These are phyloP conservation scores for Toxoplasma gondii DNA, from an alignment of 169 alveolate species.

Conservation along the genomic window DNA sequence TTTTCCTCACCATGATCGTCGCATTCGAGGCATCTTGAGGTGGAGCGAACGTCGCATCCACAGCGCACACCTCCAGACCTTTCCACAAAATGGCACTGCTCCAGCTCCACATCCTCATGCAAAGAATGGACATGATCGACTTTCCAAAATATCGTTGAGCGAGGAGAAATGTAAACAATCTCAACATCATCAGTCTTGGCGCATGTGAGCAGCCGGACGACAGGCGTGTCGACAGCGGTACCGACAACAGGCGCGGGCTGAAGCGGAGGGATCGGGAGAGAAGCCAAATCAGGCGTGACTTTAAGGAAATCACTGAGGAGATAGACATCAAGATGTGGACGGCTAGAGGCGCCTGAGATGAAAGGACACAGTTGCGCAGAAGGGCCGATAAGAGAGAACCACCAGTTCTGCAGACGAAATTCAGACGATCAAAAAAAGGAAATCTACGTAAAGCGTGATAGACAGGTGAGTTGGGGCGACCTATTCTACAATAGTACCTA, in stretches of 20 bases:
- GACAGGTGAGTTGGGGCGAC: no score
- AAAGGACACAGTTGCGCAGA: neutral
- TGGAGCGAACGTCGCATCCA: no score
- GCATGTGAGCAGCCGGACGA: constrained; percentile 49
- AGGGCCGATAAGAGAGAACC: neutral
- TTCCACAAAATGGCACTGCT: neutral
- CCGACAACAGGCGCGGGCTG: constrained; percentile 49
- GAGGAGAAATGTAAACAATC: constrained; percentile 51
- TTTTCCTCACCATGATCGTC: no score
- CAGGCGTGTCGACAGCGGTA: constrained; percentile 45
- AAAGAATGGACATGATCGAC: neutral
- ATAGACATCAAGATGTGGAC: constrained; percentile 15
- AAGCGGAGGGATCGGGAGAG: neutral
- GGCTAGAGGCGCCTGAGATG: constrained; percentile 23
- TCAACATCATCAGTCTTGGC: constrained; percentile 41
- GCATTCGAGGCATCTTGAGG: no score
- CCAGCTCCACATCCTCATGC: neutral
- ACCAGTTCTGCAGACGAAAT: no score
- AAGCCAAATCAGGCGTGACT: neutral
- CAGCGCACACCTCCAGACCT: neutral
- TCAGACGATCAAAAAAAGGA: no score
- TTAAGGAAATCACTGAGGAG: constrained; percentile 2
- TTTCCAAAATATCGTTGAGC: constrained; percentile 59
- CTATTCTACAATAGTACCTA: no score
- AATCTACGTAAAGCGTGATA: no score